Base-by-base conservation (phyloP, 192 early-diverging fungal species). In the Linnemannia zychae region DNA sequence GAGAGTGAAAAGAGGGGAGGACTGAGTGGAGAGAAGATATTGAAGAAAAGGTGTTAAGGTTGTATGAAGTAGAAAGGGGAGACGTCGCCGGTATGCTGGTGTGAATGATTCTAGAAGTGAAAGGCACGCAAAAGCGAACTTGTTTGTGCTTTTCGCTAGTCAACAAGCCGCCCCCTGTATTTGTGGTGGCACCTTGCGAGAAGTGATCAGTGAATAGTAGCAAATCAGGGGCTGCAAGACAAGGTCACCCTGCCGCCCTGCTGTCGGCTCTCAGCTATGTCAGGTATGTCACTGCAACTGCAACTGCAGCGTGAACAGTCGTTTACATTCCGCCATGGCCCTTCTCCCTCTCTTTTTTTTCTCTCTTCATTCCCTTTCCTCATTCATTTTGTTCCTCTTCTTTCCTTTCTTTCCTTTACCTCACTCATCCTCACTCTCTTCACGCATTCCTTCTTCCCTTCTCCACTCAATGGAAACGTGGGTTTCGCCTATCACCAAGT, bases 401-500 rank as follows among this genome's bases (percentile, higher is more conserved):
- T 47, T 13, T 4, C 22, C 3, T 46, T 72, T 16, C 9, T 49
- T 7, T 7, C 46, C 48, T 17, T n/a, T 28, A 16, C 34, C n/a
- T 48, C 37, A 17, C 52, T 11, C 16, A 16, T 57, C 50, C 34
- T 24, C 52, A 37, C 49, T 33, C n/a, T 34, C 20, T 44, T 57
- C 9, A 22, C 33, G n/a, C n/a, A 52, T 20, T 48, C 20, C 28
- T 17, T 17, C 17, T 37, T 44, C 31, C 66, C 46, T 38, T 31
- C 36, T 63, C 34, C 53, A 12, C 31, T 24, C 24, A 7, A 84
- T 84, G 81, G 81, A 74, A 34, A 37, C 75, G 20, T 78, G 75
- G 76, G 72, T 84, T 38, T 67, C 76, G 38, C 75, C 76, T 33
- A n/a, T 84, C 50, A 33, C 76, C 36, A 77, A 77, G 28, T 84